These are phyloP conservation scores for Adansonia madagascariensis DNA, from an alignment of 441 rosid species.

Conservation along the genomic window DNA sequence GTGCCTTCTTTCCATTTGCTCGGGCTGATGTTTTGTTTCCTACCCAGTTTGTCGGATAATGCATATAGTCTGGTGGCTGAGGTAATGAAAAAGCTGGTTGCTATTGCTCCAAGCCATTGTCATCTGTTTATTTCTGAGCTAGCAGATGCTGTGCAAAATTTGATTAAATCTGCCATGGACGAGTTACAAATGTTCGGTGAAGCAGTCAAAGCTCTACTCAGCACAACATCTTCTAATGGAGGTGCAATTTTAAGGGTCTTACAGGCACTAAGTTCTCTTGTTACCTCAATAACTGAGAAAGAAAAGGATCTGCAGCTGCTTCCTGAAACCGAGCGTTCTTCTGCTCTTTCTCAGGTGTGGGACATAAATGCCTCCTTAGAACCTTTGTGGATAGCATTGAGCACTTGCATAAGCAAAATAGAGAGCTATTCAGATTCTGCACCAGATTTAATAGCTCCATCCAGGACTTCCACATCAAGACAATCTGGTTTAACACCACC, in stretches of 20 bases:
- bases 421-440: constrained; percentile 81
- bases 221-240: constrained; percentile 83
- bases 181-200: constrained; percentile 87
- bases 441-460: constrained; percentile 42
- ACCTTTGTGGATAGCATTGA: constrained; percentile 87
- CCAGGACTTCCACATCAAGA: constrained; percentile 53
- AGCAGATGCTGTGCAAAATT: constrained; percentile 70
- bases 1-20: not conserved
- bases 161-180: constrained; percentile 78
- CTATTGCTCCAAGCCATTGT: constrained; percentile 77
- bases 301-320: constrained; percentile 59
- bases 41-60: constrained; percentile 85
- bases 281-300: constrained; percentile 57
- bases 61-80: constrained; percentile 89
- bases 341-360: constrained; percentile 68
- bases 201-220: constrained; percentile 81
- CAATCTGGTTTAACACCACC: constrained; percentile 71
- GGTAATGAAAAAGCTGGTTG: constrained; percentile 89
- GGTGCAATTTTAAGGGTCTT: constrained; percentile 90
- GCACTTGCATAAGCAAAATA: constrained; percentile 86
- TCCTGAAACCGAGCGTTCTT: constrained; percentile 57
- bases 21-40: constrained; percentile 32
- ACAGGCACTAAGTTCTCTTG: constrained; percentile 88
- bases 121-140: constrained; percentile 84
- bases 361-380: constrained; percentile 78